Evolutionary conservation across 441 rosid genomes (phyloP).

Genomic region (Arabidopsis lyrata): DNA sequence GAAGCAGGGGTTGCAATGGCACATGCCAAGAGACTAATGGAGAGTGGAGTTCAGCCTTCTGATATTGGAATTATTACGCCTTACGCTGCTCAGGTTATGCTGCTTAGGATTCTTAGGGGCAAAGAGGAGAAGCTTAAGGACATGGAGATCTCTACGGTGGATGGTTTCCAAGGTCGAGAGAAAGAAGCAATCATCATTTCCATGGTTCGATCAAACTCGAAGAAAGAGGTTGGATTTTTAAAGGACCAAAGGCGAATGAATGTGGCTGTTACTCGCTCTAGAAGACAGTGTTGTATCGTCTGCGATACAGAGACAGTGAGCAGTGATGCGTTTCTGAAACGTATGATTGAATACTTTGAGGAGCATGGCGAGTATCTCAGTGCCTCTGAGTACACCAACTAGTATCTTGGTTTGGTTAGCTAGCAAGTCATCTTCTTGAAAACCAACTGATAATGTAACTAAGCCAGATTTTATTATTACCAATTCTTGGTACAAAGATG

Average conservation of each 20-base stretch:
- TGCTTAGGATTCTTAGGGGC: conserved; percentile 74
- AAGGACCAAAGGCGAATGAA: conserved; percentile 92
- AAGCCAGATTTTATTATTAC: not conserved
- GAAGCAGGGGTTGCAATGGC: conserved; percentile 95
- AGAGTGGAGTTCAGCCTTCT: conserved; percentile 77
- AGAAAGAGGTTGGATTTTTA: conserved; percentile 89
- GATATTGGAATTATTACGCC: conserved; percentile 95
- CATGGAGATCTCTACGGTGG: conserved; percentile 92
- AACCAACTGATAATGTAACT: not conserved
- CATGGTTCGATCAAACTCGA: conserved; percentile 91
- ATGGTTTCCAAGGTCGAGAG: conserved; percentile 97
- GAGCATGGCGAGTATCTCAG: conserved; percentile 95
- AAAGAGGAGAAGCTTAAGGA: conserved; percentile 79
- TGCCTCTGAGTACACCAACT: conserved; percentile 72
- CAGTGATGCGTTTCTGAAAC: conserved; percentile 76
- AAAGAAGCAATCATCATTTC: conserved; percentile 95
- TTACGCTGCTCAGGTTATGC: conserved; percentile 95
- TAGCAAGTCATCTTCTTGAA: not conserved
- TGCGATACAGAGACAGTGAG: conserved; percentile 92
- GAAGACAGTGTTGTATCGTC: conserved; percentile 90
- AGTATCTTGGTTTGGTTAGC: conserved; percentile 1
- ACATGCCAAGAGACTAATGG: conserved; percentile 85
- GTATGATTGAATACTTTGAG: conserved; percentile 83
- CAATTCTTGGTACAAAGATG: conserved; percentile 17
- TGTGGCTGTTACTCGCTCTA: conserved; percentile 93